Conservation (phyloP, 1,139 yeast species). For the Sugiyamaella japonica region DNA sequence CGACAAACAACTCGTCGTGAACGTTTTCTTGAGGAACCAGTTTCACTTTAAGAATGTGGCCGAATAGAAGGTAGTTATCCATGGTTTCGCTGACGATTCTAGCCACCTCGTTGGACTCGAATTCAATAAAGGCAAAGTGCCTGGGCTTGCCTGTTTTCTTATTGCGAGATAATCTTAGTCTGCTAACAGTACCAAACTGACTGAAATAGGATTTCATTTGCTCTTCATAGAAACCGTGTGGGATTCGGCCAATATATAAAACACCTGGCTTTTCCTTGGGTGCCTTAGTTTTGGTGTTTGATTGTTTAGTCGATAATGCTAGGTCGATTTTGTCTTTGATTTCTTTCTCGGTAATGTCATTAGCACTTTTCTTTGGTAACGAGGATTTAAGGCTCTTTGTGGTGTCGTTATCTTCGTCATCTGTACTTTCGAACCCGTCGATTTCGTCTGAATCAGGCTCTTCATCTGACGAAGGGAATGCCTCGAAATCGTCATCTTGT, state of each 20-base stretch:
- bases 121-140: constrained; percentile 91
- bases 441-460: constrained; percentile 17
- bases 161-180: constrained; percentile 81
- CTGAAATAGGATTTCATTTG: constrained; percentile 79
- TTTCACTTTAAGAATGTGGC: constrained; percentile 75
- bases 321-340: constrained; percentile 31
- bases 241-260: constrained; percentile 86
- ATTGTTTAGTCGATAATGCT: constrained; percentile 21
- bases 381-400: constrained; percentile 10
- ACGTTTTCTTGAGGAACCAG: constrained; percentile 50
- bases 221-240: constrained; percentile 85
- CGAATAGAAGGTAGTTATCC: constrained; percentile 89
- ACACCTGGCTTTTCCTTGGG: constrained; percentile 51
- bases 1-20: constrained; percentile 52
- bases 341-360: constrained; percentile 20
- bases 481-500: constrained; percentile 42
- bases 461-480: constrained; percentile 36
- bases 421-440: constrained; percentile 35
- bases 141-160: constrained; percentile 89
- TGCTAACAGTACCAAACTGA: constrained; percentile 83
- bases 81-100: constrained; percentile 88
- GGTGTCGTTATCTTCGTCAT: constrained; percentile 33
- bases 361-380: constrained; percentile 10
- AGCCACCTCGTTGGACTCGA: constrained; percentile 72
- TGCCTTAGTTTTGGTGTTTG: constrained; percentile 19